Evolutionary conservation across 306 rosid genomes (phyloP).

Genomic region (Vicia sativa): DNA sequence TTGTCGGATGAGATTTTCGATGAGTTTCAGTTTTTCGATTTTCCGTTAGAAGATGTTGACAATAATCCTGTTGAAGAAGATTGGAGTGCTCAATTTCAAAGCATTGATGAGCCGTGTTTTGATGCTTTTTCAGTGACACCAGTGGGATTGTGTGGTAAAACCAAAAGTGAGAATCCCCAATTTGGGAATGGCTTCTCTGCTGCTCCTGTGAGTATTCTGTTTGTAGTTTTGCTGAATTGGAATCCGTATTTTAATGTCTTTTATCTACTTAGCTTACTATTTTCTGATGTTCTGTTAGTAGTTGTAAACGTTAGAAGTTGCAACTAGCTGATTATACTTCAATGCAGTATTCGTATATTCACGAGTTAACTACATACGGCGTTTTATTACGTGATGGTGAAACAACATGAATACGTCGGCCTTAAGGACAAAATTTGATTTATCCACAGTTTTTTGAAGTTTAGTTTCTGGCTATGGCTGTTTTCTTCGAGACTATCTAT

Average conservation of each 20-base stretch:
- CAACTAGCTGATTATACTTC: not conserved
- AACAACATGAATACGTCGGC: conserved; percentile 7
- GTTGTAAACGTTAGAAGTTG: conserved; percentile 9
- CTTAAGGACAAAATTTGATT: not conserved
- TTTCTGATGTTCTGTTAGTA: not conserved
- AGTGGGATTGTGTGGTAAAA: conserved; percentile 35
- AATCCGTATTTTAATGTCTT: conserved; percentile 16
- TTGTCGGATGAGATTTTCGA: conserved; percentile 54
- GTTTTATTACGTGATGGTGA: conserved; percentile 23
- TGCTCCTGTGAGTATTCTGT: conserved; percentile 55
- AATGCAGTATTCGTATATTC: conserved; percentile 23
- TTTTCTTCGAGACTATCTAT: conserved; percentile 15
- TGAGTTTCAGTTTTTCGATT: conserved; percentile 57
- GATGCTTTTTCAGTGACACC: conserved; percentile 51
- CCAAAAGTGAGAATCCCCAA: conserved; percentile 37
- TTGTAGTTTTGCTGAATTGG: conserved; percentile 4
- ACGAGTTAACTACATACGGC: conserved; percentile 9
- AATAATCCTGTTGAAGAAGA: conserved; percentile 50
- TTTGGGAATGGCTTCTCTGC: conserved; percentile 40
- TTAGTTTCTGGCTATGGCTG: conserved; percentile 4
- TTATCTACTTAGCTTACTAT: not conserved
- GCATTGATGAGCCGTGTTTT: conserved; percentile 53
- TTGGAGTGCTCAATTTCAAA: conserved; percentile 60
- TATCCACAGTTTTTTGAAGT: no score
- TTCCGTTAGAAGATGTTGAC: conserved; percentile 78